Conservation (phyloP, 305 asterid species). For the Fraxinus ornus region DNA sequence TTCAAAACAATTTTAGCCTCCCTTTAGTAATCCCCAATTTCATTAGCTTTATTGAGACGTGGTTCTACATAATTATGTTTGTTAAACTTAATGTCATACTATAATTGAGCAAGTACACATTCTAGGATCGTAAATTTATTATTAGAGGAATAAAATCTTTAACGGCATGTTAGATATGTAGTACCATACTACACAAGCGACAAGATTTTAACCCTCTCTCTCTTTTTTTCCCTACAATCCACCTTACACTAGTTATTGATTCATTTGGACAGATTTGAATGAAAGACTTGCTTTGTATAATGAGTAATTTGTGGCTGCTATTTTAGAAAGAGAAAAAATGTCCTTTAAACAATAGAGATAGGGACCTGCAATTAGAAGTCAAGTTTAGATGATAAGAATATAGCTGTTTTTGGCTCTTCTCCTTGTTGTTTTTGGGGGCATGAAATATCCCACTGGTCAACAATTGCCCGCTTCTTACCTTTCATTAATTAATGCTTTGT, state of each 20-base stretch:
- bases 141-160: not conserved
- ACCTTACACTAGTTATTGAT: not conserved
- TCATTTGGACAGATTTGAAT: not conserved
- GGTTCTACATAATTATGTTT: not conserved
- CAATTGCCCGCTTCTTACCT: constrained; percentile 52
- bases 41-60: not conserved
- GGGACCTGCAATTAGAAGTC: constrained; percentile 21
- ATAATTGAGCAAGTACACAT: not conserved
- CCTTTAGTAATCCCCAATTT: not conserved
- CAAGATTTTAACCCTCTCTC: not conserved
- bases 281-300: not conserved
- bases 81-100: not conserved
- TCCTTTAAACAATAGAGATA: not conserved
- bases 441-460: constrained; percentile 43
- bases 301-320: constrained; percentile 12
- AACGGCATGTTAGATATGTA: not conserved
- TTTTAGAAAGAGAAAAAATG: not conserved
- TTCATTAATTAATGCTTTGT: constrained; percentile 41
- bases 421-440: constrained; percentile 37
- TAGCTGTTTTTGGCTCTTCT: constrained; percentile 41
- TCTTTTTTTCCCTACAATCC: not conserved
- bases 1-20: not conserved
- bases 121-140: not conserved
- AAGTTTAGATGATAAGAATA: constrained; percentile 38
- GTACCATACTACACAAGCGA: not conserved